Evolutionary conservation across 2,329 filamentous ascomycete species (phyloP).

Genomic region (Fusarium avenaceum): DNA sequence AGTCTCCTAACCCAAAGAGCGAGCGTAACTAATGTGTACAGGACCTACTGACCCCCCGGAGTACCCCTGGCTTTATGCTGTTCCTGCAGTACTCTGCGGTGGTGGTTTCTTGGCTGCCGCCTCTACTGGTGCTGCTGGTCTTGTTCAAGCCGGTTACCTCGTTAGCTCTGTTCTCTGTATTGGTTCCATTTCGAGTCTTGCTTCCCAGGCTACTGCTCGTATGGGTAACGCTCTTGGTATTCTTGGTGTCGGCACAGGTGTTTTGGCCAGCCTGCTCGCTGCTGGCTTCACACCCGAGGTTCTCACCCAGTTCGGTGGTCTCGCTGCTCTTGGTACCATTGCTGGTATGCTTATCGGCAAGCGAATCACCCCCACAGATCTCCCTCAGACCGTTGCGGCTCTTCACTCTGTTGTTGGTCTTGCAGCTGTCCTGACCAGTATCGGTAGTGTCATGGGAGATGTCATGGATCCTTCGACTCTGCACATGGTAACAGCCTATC

Average conservation of each 20-base stretch:
- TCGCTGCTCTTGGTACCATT: slow-evolving; percentile 79
- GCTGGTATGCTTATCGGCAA: slow-evolving; percentile 82
- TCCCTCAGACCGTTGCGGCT: slow-evolving; percentile 90
- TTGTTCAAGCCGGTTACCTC: slow-evolving; percentile 89
- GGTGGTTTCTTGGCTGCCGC: slow-evolving; percentile 86
- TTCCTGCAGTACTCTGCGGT: slow-evolving; percentile 82
- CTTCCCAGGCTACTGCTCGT: slow-evolving; percentile 84
- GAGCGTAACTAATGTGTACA: slow-evolving; percentile 51
- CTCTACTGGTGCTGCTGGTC: slow-evolving; percentile 82
- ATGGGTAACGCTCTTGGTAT: slow-evolving; percentile 90
- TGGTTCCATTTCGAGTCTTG: slow-evolving; percentile 83
- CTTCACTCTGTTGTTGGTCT: slow-evolving; percentile 92
- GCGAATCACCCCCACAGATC: slow-evolving; percentile 87
- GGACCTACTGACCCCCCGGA: slow-evolving; percentile 87
- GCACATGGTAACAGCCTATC: slow-evolving; percentile 87
- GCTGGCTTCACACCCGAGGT: slow-evolving; percentile 85
- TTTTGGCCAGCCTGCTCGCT: slow-evolving; percentile 84
- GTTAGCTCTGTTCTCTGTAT: slow-evolving; percentile 89
- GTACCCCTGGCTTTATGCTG: slow-evolving; percentile 87
- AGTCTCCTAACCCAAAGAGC: slow-evolving; percentile 38
- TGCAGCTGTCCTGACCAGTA: slow-evolving; percentile 88
- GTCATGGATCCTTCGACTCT: slow-evolving; percentile 79
- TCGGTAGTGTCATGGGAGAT: slow-evolving; percentile 85
- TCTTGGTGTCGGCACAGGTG: slow-evolving; percentile 84
- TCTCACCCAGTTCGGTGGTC: slow-evolving; percentile 81